Evolutionary conservation across 2,329 filamentous ascomycete species (phyloP).

Genomic region (Chrysosporium queenslandicum): DNA sequence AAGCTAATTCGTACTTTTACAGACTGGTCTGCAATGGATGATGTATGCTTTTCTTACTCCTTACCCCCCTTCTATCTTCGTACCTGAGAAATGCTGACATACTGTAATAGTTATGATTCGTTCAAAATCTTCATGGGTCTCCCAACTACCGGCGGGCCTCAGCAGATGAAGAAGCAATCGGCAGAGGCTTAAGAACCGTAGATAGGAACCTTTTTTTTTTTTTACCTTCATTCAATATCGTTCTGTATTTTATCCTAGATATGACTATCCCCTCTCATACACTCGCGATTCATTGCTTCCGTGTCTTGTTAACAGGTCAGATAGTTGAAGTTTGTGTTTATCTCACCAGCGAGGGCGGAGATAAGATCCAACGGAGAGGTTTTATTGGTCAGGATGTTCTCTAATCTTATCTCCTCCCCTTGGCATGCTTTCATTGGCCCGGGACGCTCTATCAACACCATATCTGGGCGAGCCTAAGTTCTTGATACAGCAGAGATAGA

Average conservation of each 20-base stretch:
- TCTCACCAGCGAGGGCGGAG: background rate
- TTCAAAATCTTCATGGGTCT: slow-evolving; percentile 87
- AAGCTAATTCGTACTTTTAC: slow-evolving; percentile 14
- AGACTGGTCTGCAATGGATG: slow-evolving; percentile 83
- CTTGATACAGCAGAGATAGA: background rate
- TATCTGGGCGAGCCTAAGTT: too few relatives aligned
- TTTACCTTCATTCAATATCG: background rate
- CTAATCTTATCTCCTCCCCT: slow-evolving; percentile 5
- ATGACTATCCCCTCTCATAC: background rate
- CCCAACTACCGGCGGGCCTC: slow-evolving; percentile 65
- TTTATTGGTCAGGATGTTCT: background rate
- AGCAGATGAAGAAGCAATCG: slow-evolving; percentile 35
- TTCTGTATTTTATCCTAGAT: background rate
- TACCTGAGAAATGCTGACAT: background rate
- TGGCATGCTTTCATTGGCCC: background rate
- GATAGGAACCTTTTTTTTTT: background rate
- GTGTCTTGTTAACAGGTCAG: background rate
- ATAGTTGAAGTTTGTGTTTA: background rate
- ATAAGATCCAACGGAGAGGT: background rate
- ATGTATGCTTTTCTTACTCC: slow-evolving; percentile 52
- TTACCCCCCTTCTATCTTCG: background rate
- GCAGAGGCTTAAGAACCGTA: slow-evolving; percentile 22
- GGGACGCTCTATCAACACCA: background rate
- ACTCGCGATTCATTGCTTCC: background rate
- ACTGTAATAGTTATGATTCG: slow-evolving; percentile 47